phyloP scores from a whole-genome alignment of 495 filamentous ascomycete genomes.

The Sphaerosporella brunnea region DNA sequence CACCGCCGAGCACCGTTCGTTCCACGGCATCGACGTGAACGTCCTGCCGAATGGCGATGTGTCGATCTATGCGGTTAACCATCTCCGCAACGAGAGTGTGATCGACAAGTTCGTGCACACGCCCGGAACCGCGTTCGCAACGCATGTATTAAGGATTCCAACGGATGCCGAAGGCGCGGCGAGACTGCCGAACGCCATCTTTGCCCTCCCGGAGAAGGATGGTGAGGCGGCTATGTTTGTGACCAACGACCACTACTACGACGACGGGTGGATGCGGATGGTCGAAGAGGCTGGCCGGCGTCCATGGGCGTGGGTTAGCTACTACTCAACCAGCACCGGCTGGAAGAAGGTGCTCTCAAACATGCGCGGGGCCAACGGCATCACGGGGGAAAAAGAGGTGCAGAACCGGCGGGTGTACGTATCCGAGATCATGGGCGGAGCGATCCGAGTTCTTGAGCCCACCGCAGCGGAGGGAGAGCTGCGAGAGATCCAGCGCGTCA shows the following conservation, averaged over 20 bases:
- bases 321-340: constrained; percentile 7
- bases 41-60: constrained; percentile 8
- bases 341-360: constrained; percentile 12
- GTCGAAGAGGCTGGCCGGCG: constrained; percentile 13
- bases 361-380: constrained; percentile 14
- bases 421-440: constrained; percentile 7
- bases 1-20: not conserved
- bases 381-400: constrained; percentile 11
- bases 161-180: not conserved
- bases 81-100: constrained; percentile 5
- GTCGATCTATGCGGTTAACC: constrained; percentile 20
- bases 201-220: constrained; percentile 17
- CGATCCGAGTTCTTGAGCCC: constrained; percentile 13
- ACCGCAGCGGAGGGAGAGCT: constrained; percentile 4
- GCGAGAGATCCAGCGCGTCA: constrained; percentile 12
- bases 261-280: not conserved
- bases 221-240: constrained; percentile 12
- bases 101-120: constrained; percentile 23
- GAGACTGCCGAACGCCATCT: constrained; percentile 15
- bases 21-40: constrained; percentile 15
- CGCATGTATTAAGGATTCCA: constrained; percentile 6
- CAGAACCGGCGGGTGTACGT: constrained; percentile 12
- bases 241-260: constrained; percentile 16
- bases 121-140: constrained; percentile 4
- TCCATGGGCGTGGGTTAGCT: constrained; percentile 13